A percentile compares a stretch with the other conserved stretches of the same genome.
These are phyloP conservation scores for Austroboletus niveus DNA, from an alignment of 1,284 basidiomycete genomes.

Conservation along the genomic window DNA sequence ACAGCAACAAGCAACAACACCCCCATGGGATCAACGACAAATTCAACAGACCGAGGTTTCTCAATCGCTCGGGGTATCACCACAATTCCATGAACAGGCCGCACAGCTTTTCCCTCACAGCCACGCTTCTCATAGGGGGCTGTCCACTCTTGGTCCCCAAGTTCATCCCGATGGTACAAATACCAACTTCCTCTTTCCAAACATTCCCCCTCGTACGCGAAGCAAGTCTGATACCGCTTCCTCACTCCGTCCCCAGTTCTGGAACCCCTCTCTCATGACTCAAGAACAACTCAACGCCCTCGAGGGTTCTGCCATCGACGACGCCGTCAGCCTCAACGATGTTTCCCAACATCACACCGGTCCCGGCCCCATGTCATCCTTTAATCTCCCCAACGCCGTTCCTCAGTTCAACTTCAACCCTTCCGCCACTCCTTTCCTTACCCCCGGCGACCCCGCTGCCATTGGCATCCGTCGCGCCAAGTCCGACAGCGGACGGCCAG, in stretches of 20 bases:
- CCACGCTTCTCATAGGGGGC: conserved; percentile 36
- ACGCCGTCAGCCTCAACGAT: conserved; percentile 48
- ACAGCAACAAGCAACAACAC: conserved; percentile 35
- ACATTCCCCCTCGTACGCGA: conserved; percentile 42
- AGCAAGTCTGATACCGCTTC: conserved; percentile 61
- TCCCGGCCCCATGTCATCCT: conserved; percentile 17
- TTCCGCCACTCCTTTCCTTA: conserved; percentile 39
- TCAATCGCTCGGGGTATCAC: conserved; percentile 28
- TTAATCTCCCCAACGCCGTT: conserved; percentile 25
- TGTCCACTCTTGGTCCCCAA: conserved; percentile 33
- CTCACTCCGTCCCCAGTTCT: conserved; percentile 49
- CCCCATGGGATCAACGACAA: conserved; percentile 37
- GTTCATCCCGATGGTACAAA: conserved; percentile 35
- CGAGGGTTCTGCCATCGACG: conserved; percentile 32
- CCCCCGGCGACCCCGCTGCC: conserved; percentile 37
- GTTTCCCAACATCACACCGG: conserved; percentile 36
- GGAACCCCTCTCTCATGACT: conserved; percentile 40
- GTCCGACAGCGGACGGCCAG: conserved; percentile 47
- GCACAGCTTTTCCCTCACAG: conserved; percentile 34
- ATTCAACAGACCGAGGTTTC: conserved; percentile 34
- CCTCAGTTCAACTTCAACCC: conserved; percentile 31
- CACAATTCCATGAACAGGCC: conserved; percentile 29
- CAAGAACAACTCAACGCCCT: conserved; percentile 34
- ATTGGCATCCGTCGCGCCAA: conserved; percentile 45
- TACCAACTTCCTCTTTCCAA: conserved; percentile 36